Evolutionary conservation across 345 rosid genomes (phyloP), one percentile per base, ranked within the genome.

Genomic region (Viola odorata): DNA sequence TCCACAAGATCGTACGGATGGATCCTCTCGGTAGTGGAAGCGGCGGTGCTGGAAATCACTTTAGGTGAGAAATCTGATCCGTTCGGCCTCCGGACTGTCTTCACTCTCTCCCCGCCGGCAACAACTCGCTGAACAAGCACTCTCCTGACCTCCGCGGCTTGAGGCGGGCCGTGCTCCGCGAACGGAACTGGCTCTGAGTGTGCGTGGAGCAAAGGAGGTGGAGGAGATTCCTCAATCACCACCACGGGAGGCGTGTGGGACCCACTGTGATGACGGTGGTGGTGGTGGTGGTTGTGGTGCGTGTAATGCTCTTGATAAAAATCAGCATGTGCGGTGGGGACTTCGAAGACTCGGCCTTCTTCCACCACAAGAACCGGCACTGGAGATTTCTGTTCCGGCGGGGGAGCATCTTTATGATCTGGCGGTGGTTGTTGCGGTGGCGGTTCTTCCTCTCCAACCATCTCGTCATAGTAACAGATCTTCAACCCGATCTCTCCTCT

Each of bases 401-500:
- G 77, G 3, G 52, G 74, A 0, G 69, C 78, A 0, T 66, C 71
- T 10, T 47, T 72, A 40, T 78, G 71, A 10, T 65, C 41, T n/a
- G 16, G 56, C 13, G 15, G 56, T 12, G 40, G 71, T 45, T 78
- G 61, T 23, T 53, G 41, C 23, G 36, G 56, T 6, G 36, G 45
- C 37, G 71, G 75, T 32, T 51, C 76, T 45, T 78, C 82, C 0
- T 86, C 95, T 41, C 76, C 81, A 0, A 63, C 61, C 5, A 78
- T 1, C 67, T 88, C 96, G 62, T 92, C 98, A 66, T 77, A 89
- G 52, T 89, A 85, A 69, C 78, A 92, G 70, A 89, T 83, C 67
- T 72, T 80, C 3, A 92, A 70, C 10, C 96, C 96, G 65, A 92
- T 81, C 81, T 87, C 96, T 7, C 98, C 98, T 47, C 85, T 75